Conservation (phyloP, 2,329 filamentous ascomycete species). For the Byssoonygena ceratinophila region DNA sequence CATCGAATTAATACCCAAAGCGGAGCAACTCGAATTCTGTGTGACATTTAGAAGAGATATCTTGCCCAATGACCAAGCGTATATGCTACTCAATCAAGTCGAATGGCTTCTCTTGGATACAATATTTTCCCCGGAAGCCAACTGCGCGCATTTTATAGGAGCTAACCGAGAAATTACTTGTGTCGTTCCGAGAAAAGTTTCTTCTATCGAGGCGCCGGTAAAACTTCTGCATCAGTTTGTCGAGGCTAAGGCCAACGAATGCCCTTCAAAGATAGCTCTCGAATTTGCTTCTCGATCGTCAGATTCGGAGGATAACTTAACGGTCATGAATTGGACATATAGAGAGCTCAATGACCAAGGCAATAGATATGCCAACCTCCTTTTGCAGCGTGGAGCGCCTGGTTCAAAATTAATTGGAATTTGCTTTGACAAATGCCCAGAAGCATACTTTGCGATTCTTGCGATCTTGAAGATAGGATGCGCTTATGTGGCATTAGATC, state of each 20-base stretch:
- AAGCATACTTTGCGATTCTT: conserved; percentile 71
- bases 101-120: conserved; percentile 55
- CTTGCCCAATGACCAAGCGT: conserved; percentile 58
- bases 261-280: conserved; percentile 56
- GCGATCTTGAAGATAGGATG: conserved; percentile 75
- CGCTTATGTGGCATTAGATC: conserved; percentile 70
- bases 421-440: conserved; percentile 74
- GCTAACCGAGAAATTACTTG: conserved; percentile 42
- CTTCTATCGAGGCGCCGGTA: conserved; percentile 48
- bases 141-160: conserved; percentile 33
- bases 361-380: conserved; percentile 59
- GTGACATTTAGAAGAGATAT: conserved; percentile 56
- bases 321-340: conserved; percentile 60
- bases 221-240: conserved; percentile 67
- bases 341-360: conserved; percentile 58
- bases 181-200: conserved; percentile 51
- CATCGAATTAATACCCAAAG: conserved; percentile 58
- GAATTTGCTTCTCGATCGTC: conserved; percentile 58
- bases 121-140: conserved; percentile 39
- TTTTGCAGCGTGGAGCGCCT: conserved; percentile 41
- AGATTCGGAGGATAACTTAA: conserved; percentile 32
- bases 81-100: conserved; percentile 58
- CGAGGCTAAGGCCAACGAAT: conserved; percentile 47
- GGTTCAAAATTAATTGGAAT: conserved; percentile 59
- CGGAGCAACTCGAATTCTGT: conserved; percentile 47